Percentiles rank a stretch among this genome's conserved stretches.
Evolutionary conservation across 352 stramenopile species (phyloP).

Genomic region (Globisporangium paddicum): DNA sequence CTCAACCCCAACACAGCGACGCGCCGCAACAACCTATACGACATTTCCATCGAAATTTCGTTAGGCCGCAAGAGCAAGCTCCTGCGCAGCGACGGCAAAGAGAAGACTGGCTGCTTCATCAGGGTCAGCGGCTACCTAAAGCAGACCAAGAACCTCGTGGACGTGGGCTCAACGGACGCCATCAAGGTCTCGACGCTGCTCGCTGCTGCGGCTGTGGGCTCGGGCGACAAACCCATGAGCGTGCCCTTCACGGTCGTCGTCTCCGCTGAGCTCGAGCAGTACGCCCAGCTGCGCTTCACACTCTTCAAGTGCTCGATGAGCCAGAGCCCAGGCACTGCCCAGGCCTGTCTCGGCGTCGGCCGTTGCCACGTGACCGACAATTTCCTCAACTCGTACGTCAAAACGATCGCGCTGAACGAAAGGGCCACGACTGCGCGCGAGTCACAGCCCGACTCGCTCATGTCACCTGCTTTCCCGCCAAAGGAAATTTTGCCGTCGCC

Average conservation of each 20-base stretch:
- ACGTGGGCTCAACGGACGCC: slow-evolving; percentile 56
- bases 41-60: slow-evolving; percentile 56
- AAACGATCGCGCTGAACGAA: slow-evolving; percentile 42
- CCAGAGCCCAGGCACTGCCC: slow-evolving; percentile 34
- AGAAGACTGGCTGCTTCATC: slow-evolving; percentile 52
- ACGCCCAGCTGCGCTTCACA: slow-evolving; percentile 62
- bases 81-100: slow-evolving; percentile 31
- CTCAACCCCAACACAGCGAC: slow-evolving; percentile 11
- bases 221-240: slow-evolving; percentile 18
- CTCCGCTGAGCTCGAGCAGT: slow-evolving; percentile 43
- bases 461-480: slow-evolving; percentile 2
- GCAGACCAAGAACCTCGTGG: slow-evolving; percentile 35
- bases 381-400: slow-evolving; percentile 34
- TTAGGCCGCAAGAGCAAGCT: slow-evolving; percentile 50
- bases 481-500: slow-evolving; percentile 1
- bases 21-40: slow-evolving; percentile 20
- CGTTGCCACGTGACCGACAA: slow-evolving; percentile 52
- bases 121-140: slow-evolving; percentile 41
- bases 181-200: slow-evolving; percentile 52
- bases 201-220: slow-evolving; percentile 16
- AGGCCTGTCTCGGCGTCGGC: slow-evolving; percentile 45
- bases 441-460: slow-evolving; percentile 14
- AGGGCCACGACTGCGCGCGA: slow-evolving; percentile 35
- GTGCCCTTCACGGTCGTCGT: slow-evolving; percentile 62
- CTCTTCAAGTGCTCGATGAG: slow-evolving; percentile 50